Evolutionary conservation across 345 rosid species (phyloP).

Genomic region (Acer yangbiense): DNA sequence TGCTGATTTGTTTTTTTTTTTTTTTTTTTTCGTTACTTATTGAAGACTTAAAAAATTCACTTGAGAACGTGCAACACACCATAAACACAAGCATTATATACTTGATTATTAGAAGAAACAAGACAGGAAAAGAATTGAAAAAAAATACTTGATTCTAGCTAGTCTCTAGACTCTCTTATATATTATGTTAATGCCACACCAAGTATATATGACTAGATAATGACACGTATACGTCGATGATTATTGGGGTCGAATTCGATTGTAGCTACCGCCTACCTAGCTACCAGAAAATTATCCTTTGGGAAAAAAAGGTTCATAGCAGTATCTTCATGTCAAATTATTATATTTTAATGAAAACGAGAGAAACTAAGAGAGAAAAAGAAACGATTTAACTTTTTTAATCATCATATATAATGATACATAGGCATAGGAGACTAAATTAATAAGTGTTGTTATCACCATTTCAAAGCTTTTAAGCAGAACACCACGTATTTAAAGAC

Average conservation of each 20-base stretch:
- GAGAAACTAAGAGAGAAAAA: background rate
- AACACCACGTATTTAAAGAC: background rate
- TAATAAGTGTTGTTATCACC: background rate
- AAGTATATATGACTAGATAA: background rate
- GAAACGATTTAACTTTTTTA: background rate
- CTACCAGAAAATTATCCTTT: background rate
- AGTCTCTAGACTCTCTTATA: background rate
- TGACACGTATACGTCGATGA: background rate
- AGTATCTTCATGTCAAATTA: background rate
- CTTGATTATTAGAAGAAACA: background rate
- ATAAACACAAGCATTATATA: background rate
- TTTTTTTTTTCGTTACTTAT: too few species aligned
- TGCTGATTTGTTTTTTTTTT: background rate
- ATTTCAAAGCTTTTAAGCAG: background rate
- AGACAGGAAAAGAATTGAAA: background rate
- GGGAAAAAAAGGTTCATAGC: background rate
- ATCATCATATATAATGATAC: too few species aligned
- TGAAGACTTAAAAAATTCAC: background rate
- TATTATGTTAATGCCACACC: background rate
- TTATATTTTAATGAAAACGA: too few species aligned
- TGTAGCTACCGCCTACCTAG: too few species aligned
- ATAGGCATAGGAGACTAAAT: background rate
- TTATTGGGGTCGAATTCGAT: background rate
- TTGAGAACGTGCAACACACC: slow-evolving; percentile 4
- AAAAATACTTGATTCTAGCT: too few species aligned